These are phyloP conservation scores for Anisodus tanguticus DNA, from an alignment of 257 asterid species.

Conservation along the genomic window DNA sequence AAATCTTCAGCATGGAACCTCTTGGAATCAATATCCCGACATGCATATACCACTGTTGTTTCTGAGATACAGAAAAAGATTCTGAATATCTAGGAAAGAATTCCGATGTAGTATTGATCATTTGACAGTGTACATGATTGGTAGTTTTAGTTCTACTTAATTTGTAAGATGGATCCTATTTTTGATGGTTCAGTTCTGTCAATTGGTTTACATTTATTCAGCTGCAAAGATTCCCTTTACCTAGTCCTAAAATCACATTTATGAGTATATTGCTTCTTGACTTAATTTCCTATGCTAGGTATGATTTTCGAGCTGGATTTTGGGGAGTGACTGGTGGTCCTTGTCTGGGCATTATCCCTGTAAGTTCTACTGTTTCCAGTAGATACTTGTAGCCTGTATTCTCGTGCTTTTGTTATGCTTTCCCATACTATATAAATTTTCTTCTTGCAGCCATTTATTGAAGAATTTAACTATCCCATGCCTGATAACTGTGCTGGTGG, in stretches of 20 bases:
- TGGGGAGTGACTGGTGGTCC: constrained; percentile 96
- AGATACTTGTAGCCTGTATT: not conserved
- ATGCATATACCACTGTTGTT: not conserved
- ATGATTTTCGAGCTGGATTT: constrained; percentile 92
- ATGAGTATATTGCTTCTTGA: constrained; percentile 14
- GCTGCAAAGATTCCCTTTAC: not conserved
- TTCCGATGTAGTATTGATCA: not conserved
- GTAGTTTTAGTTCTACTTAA: not conserved
- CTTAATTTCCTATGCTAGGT: constrained; percentile 55
- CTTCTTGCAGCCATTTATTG: constrained; percentile 79
- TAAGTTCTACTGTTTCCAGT: constrained; percentile 43
- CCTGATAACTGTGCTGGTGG: constrained; percentile 78
- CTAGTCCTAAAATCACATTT: not conserved
- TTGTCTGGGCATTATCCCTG: constrained; percentile 92
- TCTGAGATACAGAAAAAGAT: not conserved
- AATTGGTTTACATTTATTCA: not conserved
- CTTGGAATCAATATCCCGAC: not conserved
- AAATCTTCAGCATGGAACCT: constrained; percentile 12
- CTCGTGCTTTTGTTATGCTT: not conserved
- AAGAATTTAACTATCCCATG: constrained; percentile 82
- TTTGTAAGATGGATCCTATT: not conserved
- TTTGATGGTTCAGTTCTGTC: not conserved
- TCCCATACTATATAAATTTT: not conserved
- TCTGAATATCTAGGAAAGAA: not conserved
- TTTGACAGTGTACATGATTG: not conserved